These are phyloP conservation scores for Solanum sitiens DNA, from an alignment of 257 asterid species.

Conservation along the genomic window DNA sequence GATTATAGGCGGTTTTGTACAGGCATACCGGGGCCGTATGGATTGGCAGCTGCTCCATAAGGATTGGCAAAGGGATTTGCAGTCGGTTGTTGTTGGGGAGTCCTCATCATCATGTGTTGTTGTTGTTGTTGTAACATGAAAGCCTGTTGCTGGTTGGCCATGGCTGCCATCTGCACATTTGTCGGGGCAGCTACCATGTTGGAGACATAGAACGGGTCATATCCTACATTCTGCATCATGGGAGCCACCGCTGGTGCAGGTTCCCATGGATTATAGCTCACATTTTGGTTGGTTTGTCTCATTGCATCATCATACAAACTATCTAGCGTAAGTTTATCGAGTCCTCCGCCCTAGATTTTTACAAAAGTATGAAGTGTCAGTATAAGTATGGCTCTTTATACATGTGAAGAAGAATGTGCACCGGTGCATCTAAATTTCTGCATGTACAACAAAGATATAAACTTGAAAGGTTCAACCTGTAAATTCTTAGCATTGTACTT, in stretches of 20 bases:
- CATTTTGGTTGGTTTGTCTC: constrained; percentile 61
- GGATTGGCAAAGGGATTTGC: constrained; percentile 28
- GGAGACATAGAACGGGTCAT: constrained; percentile 73
- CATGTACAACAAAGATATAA: neutral
- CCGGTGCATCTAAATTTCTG: neutral
- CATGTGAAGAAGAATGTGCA: neutral
- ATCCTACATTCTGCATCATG: constrained; percentile 33
- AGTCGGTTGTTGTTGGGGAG: constrained; percentile 10
- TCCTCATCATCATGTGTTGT: constrained; percentile 24
- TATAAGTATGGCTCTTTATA: neutral
- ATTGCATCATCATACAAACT: constrained; percentile 93
- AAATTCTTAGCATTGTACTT: neutral
- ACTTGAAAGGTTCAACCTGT: neutral
- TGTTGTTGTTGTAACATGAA: constrained; percentile 39
- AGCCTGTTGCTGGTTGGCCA: constrained; percentile 58
- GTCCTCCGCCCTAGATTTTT: constrained; percentile 67
- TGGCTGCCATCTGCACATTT: constrained; percentile 60
- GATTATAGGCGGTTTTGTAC: constrained; percentile 19
- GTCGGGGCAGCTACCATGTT: constrained; percentile 50
- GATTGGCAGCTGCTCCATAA: constrained; percentile 20
- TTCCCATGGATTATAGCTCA: constrained; percentile 93
- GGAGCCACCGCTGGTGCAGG: constrained; percentile 32
- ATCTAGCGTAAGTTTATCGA: constrained; percentile 79
- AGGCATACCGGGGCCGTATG: constrained; percentile 18
- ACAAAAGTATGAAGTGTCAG: neutral